These are phyloP conservation scores for Hibiscus mutabilis DNA, from an alignment of 345 rosid species.

Conservation along the genomic window DNA sequence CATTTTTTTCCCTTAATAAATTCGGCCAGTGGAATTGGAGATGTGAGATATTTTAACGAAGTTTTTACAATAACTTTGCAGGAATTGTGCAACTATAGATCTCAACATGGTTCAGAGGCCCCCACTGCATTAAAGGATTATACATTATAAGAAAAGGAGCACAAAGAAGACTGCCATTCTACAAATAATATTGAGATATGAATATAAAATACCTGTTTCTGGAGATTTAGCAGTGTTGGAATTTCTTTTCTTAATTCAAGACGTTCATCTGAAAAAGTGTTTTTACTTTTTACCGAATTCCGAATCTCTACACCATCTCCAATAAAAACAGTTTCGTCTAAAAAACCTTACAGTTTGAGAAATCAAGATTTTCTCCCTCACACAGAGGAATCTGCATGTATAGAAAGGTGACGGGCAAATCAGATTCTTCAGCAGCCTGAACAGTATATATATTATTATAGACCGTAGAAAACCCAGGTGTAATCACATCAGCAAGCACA, in stretches of 20 bases:
- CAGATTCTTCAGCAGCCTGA: constrained; percentile 66
- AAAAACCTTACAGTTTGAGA: neutral
- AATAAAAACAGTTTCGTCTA: neutral
- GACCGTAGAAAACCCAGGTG: neutral
- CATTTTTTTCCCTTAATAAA: neutral
- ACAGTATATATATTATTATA: constrained; percentile 6
- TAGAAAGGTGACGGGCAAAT: constrained; percentile 32
- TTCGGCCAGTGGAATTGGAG: neutral
- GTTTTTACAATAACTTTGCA: neutral
- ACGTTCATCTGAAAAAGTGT: constrained; percentile 46
- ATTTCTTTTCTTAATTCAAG: constrained; percentile 94
- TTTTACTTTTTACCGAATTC: too few species aligned
- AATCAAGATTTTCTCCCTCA: neutral
- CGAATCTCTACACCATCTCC: neutral
- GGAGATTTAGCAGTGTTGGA: constrained; percentile 74
- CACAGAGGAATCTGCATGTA: neutral
- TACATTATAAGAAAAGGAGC: neutral
- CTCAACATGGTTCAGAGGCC: neutral
- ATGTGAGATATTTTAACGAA: neutral
- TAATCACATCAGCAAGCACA: neutral
- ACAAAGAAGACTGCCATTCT: neutral
- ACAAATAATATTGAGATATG: neutral
- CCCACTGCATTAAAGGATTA: neutral
- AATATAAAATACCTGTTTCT: constrained; percentile 61
- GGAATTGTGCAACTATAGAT: neutral